Base-by-base conservation (phyloP, 1,139 yeast species). In the Pichia sp. region DNA sequence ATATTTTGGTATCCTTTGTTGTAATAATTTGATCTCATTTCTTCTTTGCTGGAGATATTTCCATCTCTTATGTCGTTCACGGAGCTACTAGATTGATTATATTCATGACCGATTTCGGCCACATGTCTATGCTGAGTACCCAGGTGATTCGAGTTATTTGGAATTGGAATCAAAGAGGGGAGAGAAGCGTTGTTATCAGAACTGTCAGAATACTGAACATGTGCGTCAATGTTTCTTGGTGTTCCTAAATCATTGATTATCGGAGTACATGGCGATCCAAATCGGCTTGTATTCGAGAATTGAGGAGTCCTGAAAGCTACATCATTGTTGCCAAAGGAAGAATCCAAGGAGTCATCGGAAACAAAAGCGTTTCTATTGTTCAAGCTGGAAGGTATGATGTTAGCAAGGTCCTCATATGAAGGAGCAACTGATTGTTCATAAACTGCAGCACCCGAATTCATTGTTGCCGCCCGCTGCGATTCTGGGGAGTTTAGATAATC, bases 401-500 rank as follows among this genome's bases (percentile, higher is more conserved):
- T 26, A 3, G 16, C 13, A 6, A 49, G n/a, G 32, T 49, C 48
- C 15, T 54, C 52, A 8, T 31, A 15, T 5, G 56, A 51, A 4
- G 54, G 53, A 32, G n/a, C 44, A 26, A 45, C 49, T 7, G 56
- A 51, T 32, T 58, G 58, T 26, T 49, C 56, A 32, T 58, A 48
- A 34, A 56, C 32, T 7, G 61, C 59, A 4, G 58, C 57, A 16
- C 54, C 43, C 15, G 60, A 53, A 32, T 52, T 55, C 43, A 55
- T 49, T 8, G 59, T 53, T 6, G 47, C 50, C 4, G 43, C 36
- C 32, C 43, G 34, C 23, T 53, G 53, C 13, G 53, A 50, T 10
- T 53, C 53, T 16, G 59, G 59, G 2, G 59, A 57, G 32, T 57
- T 49, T 26, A 61, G 15, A 38, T 61, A 62, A 19, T 56, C 61